phyloP scores from a whole-genome alignment of 148 eudicot genomes.

The Fagopyrum tataricum region DNA sequence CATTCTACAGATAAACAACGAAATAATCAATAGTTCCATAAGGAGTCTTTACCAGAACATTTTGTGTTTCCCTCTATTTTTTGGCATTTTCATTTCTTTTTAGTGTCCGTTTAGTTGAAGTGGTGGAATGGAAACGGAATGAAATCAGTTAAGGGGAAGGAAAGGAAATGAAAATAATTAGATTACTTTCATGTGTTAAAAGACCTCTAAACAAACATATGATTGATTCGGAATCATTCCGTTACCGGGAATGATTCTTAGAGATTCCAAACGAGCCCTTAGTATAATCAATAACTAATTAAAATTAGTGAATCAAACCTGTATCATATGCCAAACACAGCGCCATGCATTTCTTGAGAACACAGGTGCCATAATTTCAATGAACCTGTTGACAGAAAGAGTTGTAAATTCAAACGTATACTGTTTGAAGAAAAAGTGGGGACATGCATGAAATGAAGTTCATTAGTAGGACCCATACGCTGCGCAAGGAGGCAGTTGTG shows the following conservation, averaged over 20 bases:
- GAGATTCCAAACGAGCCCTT: too few species aligned
- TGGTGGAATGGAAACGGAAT: too few species aligned
- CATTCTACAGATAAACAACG: slow-evolving; percentile 41
- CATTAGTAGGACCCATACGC: slow-evolving; percentile 49
- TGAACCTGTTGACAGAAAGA: slow-evolving; percentile 41
- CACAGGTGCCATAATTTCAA: slow-evolving; percentile 95
- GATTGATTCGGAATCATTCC: too few species aligned
- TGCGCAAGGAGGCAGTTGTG: slow-evolving; percentile 88
- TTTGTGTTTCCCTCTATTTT: neutral
- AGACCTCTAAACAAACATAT: too few species aligned
- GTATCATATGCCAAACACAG: slow-evolving; percentile 96
- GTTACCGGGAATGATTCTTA: too few species aligned
- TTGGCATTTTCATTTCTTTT: neutral
- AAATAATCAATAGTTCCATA: neutral
- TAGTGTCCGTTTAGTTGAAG: too few species aligned
- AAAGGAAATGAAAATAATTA: too few species aligned
- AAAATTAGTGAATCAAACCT: slow-evolving; percentile 31
- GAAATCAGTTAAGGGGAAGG: too few species aligned
- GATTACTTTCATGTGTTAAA: too few species aligned
- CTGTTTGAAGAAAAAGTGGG: neutral
- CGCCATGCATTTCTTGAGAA: slow-evolving; percentile 89
- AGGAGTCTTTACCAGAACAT: too few species aligned
- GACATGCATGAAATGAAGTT: neutral
- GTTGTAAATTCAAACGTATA: slow-evolving; percentile 5
- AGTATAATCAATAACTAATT: neutral